A percentile compares a stretch with the other conserved stretches of the same genome.
Conservation (phyloP, 129 eudicot genomes). For the Ambrosia trifida region DNA sequence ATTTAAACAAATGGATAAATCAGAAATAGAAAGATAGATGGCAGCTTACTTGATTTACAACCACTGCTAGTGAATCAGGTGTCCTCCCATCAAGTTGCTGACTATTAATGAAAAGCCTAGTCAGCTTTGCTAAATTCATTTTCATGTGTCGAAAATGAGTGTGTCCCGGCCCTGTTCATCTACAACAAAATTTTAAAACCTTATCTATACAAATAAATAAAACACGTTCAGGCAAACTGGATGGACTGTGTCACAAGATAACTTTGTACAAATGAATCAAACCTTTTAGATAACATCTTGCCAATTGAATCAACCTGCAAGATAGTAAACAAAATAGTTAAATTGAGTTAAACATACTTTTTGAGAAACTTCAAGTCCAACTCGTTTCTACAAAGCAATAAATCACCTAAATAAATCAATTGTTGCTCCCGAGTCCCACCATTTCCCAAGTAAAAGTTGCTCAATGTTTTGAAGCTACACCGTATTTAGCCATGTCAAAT, state of each 20-base stretch:
- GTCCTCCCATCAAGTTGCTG: conserved; percentile 63
- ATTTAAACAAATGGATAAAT: neutral
- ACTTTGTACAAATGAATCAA: too few species aligned
- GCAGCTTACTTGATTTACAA: conserved; percentile 61
- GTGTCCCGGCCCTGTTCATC: conserved; percentile 42
- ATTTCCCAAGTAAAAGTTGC: conserved; percentile 49
- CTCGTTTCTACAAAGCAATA: conserved; percentile 41
- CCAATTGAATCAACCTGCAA: too few species aligned
- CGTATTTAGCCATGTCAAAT: too few species aligned
- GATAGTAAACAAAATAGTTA: too few species aligned
- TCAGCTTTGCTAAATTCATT: conserved; percentile 64
- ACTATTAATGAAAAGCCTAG: conserved; percentile 61
- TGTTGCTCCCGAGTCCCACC: conserved; percentile 41
- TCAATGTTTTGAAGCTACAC: too few species aligned
- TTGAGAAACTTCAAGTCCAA: neutral
- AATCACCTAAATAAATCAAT: conserved; percentile 48
- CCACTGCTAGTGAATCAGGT: conserved; percentile 76
- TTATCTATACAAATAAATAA: neutral
- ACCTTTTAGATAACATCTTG: too few species aligned
- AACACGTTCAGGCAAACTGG: too few species aligned
- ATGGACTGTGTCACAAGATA: too few species aligned
- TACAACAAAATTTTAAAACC: neutral
- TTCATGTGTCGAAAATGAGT: conserved; percentile 58
- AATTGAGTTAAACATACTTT: too few species aligned
- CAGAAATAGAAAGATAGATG: neutral